phyloP scores from a whole-genome alignment of 1,284 basidiomycete genomes.

The Ganoderma resinaceum region DNA sequence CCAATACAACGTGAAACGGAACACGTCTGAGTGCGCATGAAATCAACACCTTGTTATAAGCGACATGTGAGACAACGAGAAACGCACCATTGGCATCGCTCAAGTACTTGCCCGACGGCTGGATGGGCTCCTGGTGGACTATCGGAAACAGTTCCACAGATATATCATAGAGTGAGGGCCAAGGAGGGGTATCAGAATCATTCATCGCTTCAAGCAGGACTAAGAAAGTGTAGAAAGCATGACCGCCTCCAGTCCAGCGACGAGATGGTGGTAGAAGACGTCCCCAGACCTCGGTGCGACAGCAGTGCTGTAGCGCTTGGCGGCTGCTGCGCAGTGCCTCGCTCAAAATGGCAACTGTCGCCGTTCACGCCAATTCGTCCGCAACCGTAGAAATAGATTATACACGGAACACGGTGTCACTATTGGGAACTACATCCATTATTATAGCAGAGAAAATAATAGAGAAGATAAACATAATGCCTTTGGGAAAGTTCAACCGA shows the following conservation, averaged over 20 bases:
- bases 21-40: conserved; percentile 63
- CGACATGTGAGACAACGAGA: no score
- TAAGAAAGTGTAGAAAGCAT: conserved; percentile 9
- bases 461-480: neutral
- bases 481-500: conserved; percentile 25
- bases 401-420: neutral
- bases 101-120: conserved; percentile 42
- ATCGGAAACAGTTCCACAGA: conserved; percentile 48
- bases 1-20: conserved; percentile 88
- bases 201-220: conserved; percentile 14
- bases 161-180: conserved; percentile 58
- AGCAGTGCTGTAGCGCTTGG: neutral
- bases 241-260: conserved; percentile 1
- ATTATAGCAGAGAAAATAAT: neutral
- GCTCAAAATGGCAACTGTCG: conserved; percentile 4
- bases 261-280: neutral
- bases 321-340: neutral
- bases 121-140: conserved; percentile 44
- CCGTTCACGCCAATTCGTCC: neutral
- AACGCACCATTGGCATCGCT: conserved; percentile 41
- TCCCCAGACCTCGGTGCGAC: neutral
- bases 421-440: no score
- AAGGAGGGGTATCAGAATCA: conserved; percentile 41
- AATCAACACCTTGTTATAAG: neutral
- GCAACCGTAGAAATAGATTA: neutral